Conservation (phyloP, 2,329 filamentous ascomycete genomes). For the Ophiostoma himal-ulmi region DNA sequence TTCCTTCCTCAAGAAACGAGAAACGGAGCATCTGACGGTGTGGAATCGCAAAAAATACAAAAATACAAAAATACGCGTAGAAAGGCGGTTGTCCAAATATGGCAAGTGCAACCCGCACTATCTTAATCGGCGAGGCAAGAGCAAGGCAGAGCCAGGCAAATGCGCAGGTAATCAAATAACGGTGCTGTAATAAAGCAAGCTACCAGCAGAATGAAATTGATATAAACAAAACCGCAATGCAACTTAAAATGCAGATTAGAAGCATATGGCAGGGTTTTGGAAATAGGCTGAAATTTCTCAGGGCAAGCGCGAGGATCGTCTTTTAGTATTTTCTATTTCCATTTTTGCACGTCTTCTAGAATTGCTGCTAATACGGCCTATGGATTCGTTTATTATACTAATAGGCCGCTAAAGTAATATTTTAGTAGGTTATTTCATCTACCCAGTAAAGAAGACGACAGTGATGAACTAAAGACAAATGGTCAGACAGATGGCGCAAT, state of each 20-base stretch:
- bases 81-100: neutral
- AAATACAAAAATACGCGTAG: neutral
- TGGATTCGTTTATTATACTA: neutral
- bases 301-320: neutral
- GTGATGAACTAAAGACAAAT: too few species aligned
- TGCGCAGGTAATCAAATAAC: neutral
- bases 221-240: neutral
- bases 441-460: too few species aligned
- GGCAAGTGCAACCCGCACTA: slow-evolving; percentile 13
- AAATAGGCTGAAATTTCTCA: neutral
- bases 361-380: neutral
- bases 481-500: neutral
- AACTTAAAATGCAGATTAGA: too few species aligned
- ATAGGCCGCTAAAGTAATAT: neutral
- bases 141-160: neutral
- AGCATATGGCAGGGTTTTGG: neutral
- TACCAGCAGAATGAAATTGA: neutral
- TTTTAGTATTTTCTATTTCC: neutral
- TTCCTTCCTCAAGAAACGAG: neutral
- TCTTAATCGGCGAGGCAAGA: neutral
- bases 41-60: neutral
- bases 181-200: neutral
- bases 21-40: neutral
- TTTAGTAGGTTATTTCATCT: too few species aligned
- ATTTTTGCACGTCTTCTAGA: neutral